phyloP scores from a whole-genome alignment of 208 protist species.

The Phytomonas francai region DNA sequence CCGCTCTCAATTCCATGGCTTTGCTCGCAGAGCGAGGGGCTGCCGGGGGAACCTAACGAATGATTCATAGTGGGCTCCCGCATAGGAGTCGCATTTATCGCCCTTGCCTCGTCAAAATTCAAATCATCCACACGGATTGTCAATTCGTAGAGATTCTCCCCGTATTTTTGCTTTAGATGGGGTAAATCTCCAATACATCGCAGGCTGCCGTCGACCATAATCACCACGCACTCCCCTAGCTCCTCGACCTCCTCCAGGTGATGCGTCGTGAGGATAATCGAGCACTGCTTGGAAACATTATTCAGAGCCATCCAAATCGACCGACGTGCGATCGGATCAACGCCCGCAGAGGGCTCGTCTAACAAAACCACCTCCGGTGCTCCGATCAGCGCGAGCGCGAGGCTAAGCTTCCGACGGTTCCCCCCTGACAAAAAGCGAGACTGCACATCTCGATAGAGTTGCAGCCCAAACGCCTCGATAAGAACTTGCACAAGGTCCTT shows the following conservation, averaged over 20 bases:
- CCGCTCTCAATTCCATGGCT: too few relatives aligned
- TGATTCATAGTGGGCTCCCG: too few relatives aligned
- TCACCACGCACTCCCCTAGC: slow-evolving; percentile 70
- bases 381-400: slow-evolving; percentile 74
- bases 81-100: too few relatives aligned
- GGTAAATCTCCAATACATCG: slow-evolving; percentile 74
- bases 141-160: slow-evolving; percentile 70
- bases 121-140: slow-evolving; percentile 37
- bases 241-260: slow-evolving; percentile 90
- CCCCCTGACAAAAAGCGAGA: slow-evolving; percentile 41
- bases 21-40: too few relatives aligned
- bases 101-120: too few relatives aligned
- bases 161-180: slow-evolving; percentile 81
- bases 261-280: slow-evolving; percentile 86
- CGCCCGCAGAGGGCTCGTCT: slow-evolving; percentile 69
- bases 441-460: slow-evolving; percentile 25
- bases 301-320: slow-evolving; percentile 65
- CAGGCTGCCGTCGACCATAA: slow-evolving; percentile 86
- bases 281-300: slow-evolving; percentile 33
- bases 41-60: too few relatives aligned
- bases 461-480: slow-evolving; percentile 22
- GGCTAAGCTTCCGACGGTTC: slow-evolving; percentile 68
- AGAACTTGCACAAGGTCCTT: slow-evolving; percentile 23
- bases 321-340: slow-evolving; percentile 57
- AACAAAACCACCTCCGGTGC: slow-evolving; percentile 51